Conservation (phyloP, 75 land plant species). For the Cupressus sempervirens region DNA sequence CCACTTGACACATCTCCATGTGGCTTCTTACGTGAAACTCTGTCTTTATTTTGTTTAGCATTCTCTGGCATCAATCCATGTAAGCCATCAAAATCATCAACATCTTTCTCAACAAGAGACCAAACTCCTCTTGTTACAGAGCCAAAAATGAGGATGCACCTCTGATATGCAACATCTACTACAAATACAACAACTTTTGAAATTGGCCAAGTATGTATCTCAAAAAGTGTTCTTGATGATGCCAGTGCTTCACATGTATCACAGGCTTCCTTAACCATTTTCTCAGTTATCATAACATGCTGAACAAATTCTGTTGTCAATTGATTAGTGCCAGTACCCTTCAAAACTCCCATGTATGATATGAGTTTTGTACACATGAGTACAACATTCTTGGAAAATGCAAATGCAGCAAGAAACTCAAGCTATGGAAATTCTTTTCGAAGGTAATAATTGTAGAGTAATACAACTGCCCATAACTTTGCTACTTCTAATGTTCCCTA, state of each 20-base stretch:
- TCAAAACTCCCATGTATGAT: constrained; percentile 32
- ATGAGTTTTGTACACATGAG: constrained; percentile 32
- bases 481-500: too few species aligned
- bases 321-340: not conserved
- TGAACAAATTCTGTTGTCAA: constrained; percentile 13
- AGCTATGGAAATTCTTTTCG: constrained; percentile 31
- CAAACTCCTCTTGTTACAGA: constrained; percentile 38
- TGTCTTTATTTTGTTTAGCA: constrained; percentile 7
- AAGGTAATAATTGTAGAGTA: constrained; percentile 59
- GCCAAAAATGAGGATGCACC: constrained; percentile 30
- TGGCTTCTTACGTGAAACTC: not conserved
- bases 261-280: constrained; percentile 45
- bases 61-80: constrained; percentile 8
- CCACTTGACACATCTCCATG: not conserved
- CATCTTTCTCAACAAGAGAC: constrained; percentile 46
- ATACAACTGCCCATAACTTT: constrained; percentile 16
- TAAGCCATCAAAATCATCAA: constrained; percentile 17
- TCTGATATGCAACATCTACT: constrained; percentile 30
- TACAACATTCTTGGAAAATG: constrained; percentile 40
- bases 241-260: constrained; percentile 22
- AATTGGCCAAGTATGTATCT: constrained; percentile 28
- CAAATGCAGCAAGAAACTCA: constrained; percentile 1
- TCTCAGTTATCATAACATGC: constrained; percentile 30
- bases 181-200: constrained; percentile 41
- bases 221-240: constrained; percentile 23